These are phyloP conservation scores for Magnusiomyces fungicola DNA, from an alignment of 1,139 yeast genomes.

Conservation along the genomic window DNA sequence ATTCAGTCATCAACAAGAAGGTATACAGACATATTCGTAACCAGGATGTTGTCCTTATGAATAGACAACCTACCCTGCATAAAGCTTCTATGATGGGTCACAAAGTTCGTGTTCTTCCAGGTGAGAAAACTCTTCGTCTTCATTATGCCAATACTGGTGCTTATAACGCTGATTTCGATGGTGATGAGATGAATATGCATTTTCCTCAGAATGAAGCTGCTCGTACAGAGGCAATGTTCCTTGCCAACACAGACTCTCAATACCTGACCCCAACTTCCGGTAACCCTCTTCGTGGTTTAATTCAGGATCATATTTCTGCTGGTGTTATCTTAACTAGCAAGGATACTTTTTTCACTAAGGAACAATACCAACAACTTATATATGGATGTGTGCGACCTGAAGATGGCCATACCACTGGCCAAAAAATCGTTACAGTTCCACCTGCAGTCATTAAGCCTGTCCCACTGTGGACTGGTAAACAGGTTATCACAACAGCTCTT, in stretches of 20 bases:
- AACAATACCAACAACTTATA: slow-evolving; percentile 84
- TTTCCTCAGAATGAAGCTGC: slow-evolving; percentile 99
- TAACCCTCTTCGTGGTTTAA: slow-evolving; percentile 94
- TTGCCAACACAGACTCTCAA: slow-evolving; percentile 96
- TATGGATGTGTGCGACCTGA: slow-evolving; percentile 96
- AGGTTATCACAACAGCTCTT: slow-evolving; percentile 78
- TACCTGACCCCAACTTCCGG: slow-evolving; percentile 98
- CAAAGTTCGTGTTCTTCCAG: slow-evolving; percentile 91
- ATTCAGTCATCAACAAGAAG: slow-evolving; percentile 70
- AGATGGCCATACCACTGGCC: slow-evolving; percentile 83
- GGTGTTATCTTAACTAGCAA: slow-evolving; percentile 97
- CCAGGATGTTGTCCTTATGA: slow-evolving; percentile 94
- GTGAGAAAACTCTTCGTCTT: slow-evolving; percentile 91
- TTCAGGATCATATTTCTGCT: slow-evolving; percentile 98
- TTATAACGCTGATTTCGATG: slow-evolving; percentile 98
- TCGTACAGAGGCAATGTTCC: slow-evolving; percentile 87
- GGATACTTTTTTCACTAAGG: slow-evolving; percentile 86
- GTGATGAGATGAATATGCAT: slow-evolving; percentile 99
- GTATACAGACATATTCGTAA: slow-evolving; percentile 91
- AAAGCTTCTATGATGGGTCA: slow-evolving; percentile 99
- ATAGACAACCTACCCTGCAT: slow-evolving; percentile 98
- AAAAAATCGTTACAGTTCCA: slow-evolving; percentile 68
- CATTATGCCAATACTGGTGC: slow-evolving; percentile 99
- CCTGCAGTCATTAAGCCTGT: slow-evolving; percentile 85
- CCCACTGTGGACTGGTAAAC: slow-evolving; percentile 98